These are phyloP conservation scores for Sherardia arvensis DNA, from an alignment of 257 asterid species.

Conservation along the genomic window DNA sequence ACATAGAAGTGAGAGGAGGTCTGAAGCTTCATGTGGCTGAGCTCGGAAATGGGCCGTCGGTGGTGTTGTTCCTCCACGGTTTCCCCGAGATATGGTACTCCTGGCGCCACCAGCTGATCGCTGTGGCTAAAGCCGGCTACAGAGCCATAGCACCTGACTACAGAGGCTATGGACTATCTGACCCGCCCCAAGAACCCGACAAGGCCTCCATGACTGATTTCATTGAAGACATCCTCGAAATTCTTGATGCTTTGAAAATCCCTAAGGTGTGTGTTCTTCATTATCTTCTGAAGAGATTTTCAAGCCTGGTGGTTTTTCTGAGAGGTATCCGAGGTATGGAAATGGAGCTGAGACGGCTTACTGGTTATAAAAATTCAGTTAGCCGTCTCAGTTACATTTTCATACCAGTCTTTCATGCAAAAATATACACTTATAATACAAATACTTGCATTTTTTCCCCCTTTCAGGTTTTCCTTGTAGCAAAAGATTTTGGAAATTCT, in stretches of 20 bases:
- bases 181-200: background rate
- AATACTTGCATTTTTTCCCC: no score
- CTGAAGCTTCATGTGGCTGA: background rate
- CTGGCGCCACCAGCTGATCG: background rate
- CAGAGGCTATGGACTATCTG: background rate
- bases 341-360: background rate
- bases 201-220: background rate
- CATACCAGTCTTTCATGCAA: background rate
- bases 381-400: no score
- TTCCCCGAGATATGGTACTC: background rate
- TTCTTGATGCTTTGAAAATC: background rate
- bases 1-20: background rate
- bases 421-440: background rate
- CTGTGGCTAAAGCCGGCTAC: background rate
- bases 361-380: no score
- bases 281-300: no score
- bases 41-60: background rate
- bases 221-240: background rate
- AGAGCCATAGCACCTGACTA: background rate
- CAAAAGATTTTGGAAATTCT: background rate
- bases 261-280: background rate
- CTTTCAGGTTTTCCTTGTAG: background rate
- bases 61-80: background rate
- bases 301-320: background rate
- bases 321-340: background rate